Base-by-base conservation (phyloP, 331 rosid species). In the Stylosanthes scabra region DNA sequence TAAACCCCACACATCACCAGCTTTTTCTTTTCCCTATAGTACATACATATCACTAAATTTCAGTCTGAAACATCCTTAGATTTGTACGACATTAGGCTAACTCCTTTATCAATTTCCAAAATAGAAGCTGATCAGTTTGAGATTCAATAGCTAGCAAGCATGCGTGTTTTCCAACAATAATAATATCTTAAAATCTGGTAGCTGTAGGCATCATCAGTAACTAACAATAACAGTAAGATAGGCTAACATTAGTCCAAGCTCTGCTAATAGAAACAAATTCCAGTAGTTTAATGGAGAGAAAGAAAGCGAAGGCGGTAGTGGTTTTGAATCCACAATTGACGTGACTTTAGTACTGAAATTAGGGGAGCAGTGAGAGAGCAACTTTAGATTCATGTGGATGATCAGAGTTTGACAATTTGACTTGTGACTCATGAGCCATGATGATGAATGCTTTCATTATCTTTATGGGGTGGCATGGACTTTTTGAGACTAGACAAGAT, bases 401-500 rank as follows among this genome's bases (percentile, higher is more conserved):
- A 34, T 3, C 39, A 34, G 6, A 34, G 39, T 34, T 34, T 34
- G 39, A 72, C 54, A 73, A 20, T 16, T 11, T 65, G 78, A 64
- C 66, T 34, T 31, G 52, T 75, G 74, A 66, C 20, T 0, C 6
- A 34, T 34, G 39, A 34, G 7, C 39, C 39, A 34, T 4, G 4
- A 37, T 16, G 70, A 37, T 16, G 70, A 61, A 10, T 16, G 12
- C 56, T 66, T 62, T 67, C 15, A 67, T 13, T 41, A 41, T 59
- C 15, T 9, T 67, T n/a, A 44, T 52, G 56, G 57, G 59, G 59
- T 41, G 27, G 44, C 64, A 74, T 39, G 47, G 76, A 39, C 58
- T 80, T 55, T 61, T 63, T 8, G 39, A 5, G 39, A 34, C 42
- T 14, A 28, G 39, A 74, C 55, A 54, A 80, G 80, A 68, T 62